Conservation (phyloP, 2,329 filamentous ascomycete genomes). For the Fusarium hainanense region DNA sequence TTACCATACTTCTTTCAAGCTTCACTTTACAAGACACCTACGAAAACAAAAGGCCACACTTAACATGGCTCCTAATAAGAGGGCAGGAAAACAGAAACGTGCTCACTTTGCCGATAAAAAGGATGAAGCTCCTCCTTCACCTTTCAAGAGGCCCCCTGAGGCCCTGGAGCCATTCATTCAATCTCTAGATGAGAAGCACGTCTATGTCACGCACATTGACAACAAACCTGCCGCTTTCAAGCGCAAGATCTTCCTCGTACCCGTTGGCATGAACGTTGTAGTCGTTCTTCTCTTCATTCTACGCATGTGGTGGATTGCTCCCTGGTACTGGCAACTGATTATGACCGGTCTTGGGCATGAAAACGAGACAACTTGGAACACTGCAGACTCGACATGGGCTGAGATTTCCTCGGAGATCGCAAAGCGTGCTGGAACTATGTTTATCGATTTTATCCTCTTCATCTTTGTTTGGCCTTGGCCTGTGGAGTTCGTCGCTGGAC, state of each 20-base stretch:
- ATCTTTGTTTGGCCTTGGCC: slow-evolving; percentile 80
- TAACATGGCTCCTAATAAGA: slow-evolving; percentile 52
- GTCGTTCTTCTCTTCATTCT: slow-evolving; percentile 73
- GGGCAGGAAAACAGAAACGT: slow-evolving; percentile 48
- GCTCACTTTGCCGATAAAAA: slow-evolving; percentile 40
- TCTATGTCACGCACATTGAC: slow-evolving; percentile 91
- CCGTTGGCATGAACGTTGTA: slow-evolving; percentile 77
- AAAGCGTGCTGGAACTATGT: slow-evolving; percentile 72
- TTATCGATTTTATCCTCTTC: slow-evolving; percentile 77
- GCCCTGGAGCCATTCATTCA: slow-evolving; percentile 73
- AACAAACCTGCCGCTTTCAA: slow-evolving; percentile 76
- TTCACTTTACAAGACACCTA: background rate
- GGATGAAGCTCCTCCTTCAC: slow-evolving; percentile 62
- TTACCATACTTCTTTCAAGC: slow-evolving; percentile 13
- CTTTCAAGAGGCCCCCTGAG: slow-evolving; percentile 75
- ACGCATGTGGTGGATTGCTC: slow-evolving; percentile 75
- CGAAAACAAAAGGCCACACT: background rate
- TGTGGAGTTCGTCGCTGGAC: slow-evolving; percentile 74
- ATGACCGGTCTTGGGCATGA: slow-evolving; percentile 72
- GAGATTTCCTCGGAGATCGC: slow-evolving; percentile 67
- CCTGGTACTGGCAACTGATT: slow-evolving; percentile 77
- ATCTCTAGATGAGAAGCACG: slow-evolving; percentile 72
- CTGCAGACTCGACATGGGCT: slow-evolving; percentile 64
- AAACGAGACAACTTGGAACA: slow-evolving; percentile 74
- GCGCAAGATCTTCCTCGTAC: slow-evolving; percentile 83